These are phyloP conservation scores for Neonectria punicea DNA, from an alignment of 2,329 filamentous ascomycete genomes.

Conservation along the genomic window DNA sequence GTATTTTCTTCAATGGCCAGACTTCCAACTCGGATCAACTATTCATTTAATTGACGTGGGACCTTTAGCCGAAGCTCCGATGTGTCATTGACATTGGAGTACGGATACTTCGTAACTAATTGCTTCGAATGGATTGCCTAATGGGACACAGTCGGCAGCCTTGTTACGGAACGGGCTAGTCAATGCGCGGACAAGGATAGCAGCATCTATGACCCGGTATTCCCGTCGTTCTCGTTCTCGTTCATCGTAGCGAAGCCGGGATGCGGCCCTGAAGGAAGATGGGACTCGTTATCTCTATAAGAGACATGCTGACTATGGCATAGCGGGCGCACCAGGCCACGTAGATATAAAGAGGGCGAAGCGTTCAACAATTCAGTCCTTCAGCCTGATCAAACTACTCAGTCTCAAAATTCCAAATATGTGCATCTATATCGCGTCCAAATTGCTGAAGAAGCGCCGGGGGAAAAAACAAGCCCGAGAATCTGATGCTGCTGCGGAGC, in stretches of 20 bases:
- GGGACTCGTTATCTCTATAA: too few species aligned
- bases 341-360: not conserved
- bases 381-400: not conserved
- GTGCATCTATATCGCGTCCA: not conserved
- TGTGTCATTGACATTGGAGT: not conserved
- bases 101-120: not conserved
- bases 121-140: not conserved
- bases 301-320: too few species aligned
- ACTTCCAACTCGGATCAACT: not conserved
- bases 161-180: not conserved
- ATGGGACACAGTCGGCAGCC: not conserved
- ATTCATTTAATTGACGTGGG: too few species aligned
- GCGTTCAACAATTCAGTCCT: not conserved
- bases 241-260: not conserved
- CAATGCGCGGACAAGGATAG: not conserved
- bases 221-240: not conserved
- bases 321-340: not conserved
- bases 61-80: not conserved
- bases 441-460: not conserved
- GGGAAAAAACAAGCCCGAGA: not conserved
- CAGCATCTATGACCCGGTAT: not conserved
- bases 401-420: not conserved
- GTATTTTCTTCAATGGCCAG: too few species aligned
- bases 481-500: not conserved
- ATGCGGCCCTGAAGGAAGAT: too few species aligned